A percentile compares a stretch with the other conserved stretches of the same genome.
Conservation (phyloP, 2,329 filamentous ascomycete genomes). For the Fusarium dlaminii region DNA sequence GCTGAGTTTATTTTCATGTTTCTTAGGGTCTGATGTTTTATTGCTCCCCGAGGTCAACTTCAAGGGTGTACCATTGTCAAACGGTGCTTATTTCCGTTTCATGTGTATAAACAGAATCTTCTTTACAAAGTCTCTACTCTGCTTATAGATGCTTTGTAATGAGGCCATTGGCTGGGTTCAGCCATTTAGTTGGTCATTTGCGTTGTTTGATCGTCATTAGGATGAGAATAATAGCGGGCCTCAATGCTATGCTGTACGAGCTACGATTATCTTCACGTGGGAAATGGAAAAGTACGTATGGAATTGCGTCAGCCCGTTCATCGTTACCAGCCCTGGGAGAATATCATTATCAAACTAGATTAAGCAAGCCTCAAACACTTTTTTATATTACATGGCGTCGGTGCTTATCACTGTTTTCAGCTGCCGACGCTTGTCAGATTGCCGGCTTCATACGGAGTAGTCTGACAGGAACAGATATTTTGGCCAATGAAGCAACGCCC, state of each 20-base stretch:
- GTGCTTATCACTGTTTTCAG: not conserved
- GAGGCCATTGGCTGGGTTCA: not conserved
- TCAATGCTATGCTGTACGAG: not conserved
- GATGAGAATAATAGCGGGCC: not conserved
- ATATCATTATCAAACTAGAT: not conserved
- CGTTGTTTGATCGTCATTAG: not conserved
- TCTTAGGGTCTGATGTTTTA: no score
- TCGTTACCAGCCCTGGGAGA: not conserved
- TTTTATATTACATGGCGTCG: not conserved
- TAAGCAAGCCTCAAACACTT: not conserved
- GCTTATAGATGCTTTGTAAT: not conserved
- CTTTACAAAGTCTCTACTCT: not conserved
- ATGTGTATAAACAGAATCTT: not conserved
- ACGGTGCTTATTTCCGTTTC: not conserved
- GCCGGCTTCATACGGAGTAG: not conserved
- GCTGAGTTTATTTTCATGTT: no score
- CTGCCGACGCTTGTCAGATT: slow-evolving; percentile 2
- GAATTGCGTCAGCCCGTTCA: not conserved
- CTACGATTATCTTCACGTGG: not conserved
- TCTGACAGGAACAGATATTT: not conserved
- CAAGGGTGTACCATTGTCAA: not conserved
- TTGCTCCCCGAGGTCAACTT: no score
- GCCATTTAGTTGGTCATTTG: not conserved
- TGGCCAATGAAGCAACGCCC: slow-evolving; percentile 1
- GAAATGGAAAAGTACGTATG: not conserved